These are phyloP conservation scores for Nymphaea colorata DNA, from an alignment of 164 flowering plant genomes.

Conservation along the genomic window DNA sequence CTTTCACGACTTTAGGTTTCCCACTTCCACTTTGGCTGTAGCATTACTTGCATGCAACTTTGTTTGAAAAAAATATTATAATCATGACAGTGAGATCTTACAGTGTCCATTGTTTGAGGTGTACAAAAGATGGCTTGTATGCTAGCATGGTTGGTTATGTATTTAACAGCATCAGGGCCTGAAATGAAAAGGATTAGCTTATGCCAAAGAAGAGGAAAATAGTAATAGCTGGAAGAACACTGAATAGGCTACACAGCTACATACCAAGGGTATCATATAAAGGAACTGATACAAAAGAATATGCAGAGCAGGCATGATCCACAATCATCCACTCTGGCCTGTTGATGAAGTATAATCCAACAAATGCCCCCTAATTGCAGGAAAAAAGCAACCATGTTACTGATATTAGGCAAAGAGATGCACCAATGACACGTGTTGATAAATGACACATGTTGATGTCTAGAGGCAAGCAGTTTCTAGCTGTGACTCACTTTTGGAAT, in stretches of 20 bases:
- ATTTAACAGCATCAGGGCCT: conserved; percentile 95
- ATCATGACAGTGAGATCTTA: conserved; percentile 22
- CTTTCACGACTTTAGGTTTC: too few species aligned
- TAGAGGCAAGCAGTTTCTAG: conserved; percentile 1
- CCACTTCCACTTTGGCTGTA: too few species aligned
- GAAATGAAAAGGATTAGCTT: conserved; percentile 8
- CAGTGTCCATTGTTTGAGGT: conserved; percentile 55
- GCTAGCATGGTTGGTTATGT: conserved; percentile 63
- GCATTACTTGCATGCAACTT: too few species aligned
- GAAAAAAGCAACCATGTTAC: background rate
- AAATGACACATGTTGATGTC: conserved; percentile 3
- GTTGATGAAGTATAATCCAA: conserved; percentile 88
- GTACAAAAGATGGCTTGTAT: conserved; percentile 79
- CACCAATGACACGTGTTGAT: background rate
- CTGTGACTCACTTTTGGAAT: conserved; percentile 44
- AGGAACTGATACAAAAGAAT: conserved; percentile 88
- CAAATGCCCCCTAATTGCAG: conserved; percentile 51
- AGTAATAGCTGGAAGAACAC: too few species aligned
- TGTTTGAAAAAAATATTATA: too few species aligned
- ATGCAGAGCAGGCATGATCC: conserved; percentile 98
- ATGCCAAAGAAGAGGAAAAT: background rate
- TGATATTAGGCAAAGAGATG: background rate
- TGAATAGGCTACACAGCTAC: conserved; percentile 1
- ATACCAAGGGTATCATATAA: conserved; percentile 95
- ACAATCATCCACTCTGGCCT: conserved; percentile 96